Evolutionary conservation across 2,329 filamentous ascomycete species (phyloP).

Genomic region (Drechslerella coelobrocha): DNA sequence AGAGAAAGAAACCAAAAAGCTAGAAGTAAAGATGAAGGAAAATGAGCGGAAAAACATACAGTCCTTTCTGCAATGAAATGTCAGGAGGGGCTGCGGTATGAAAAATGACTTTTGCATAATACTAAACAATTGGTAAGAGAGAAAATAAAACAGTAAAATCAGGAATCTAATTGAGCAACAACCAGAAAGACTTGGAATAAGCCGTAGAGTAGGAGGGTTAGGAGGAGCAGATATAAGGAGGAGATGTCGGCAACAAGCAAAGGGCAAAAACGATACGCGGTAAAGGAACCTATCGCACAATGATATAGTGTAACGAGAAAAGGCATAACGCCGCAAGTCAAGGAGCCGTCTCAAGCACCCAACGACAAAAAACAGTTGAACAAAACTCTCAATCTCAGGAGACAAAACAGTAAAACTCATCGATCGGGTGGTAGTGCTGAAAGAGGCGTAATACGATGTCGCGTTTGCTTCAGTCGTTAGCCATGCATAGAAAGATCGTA

Average conservation of each 20-base stretch:
- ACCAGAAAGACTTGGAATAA: slow-evolving; percentile 14
- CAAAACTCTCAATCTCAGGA: background rate
- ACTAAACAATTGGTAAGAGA: slow-evolving; percentile 16
- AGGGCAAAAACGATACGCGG: slow-evolving; percentile 16
- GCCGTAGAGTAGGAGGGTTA: slow-evolving; percentile 10
- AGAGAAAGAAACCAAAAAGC: slow-evolving; percentile 6
- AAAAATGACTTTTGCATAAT: slow-evolving; percentile 40
- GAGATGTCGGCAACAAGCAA: slow-evolving; percentile 12
- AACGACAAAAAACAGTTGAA: slow-evolving; percentile 21
- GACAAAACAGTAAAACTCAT: background rate
- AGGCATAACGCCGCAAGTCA: slow-evolving; percentile 47
- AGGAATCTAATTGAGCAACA: slow-evolving; percentile 36
- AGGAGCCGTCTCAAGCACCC: slow-evolving; percentile 29
- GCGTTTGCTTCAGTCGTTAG: slow-evolving; percentile 41
- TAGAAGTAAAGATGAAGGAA: background rate
- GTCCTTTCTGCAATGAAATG: slow-evolving; percentile 48
- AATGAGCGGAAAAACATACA: background rate
- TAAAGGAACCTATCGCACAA: slow-evolving; percentile 16
- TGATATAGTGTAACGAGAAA: slow-evolving; percentile 7
- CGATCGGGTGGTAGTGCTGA: background rate
- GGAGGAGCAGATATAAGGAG: background rate
- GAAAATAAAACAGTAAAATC: slow-evolving; percentile 12
- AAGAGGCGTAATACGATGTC: slow-evolving; percentile 30
- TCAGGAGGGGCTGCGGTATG: slow-evolving; percentile 22
- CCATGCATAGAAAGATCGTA: slow-evolving; percentile 47